Percentiles rank a stretch among this genome's conserved stretches.
These are phyloP conservation scores for Retiboletus flavoniger DNA, from an alignment of 1,284 basidiomycete species.

Conservation along the genomic window DNA sequence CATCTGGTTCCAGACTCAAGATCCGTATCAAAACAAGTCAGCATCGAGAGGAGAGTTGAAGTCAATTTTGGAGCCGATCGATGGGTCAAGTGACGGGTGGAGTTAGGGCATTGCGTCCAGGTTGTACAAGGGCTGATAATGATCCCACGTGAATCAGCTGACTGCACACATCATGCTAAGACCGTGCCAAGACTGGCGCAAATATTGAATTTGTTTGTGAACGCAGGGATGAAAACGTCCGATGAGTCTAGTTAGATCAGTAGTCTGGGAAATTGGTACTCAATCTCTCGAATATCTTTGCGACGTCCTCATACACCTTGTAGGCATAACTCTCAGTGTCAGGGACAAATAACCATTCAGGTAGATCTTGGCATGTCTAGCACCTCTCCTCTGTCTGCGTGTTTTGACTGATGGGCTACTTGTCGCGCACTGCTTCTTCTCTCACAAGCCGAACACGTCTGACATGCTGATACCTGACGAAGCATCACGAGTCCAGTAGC, in stretches of 20 bases:
- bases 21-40: neutral
- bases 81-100: no score
- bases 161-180: neutral
- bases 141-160: neutral
- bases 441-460: slow-evolving; percentile 20
- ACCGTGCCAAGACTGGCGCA: neutral
- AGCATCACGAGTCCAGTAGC: neutral
- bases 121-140: no score
- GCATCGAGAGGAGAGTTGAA: no score
- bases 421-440: slow-evolving; percentile 24
- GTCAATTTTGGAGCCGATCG: no score
- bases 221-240: neutral
- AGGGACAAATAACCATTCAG: slow-evolving; percentile 25
- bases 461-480: slow-evolving; percentile 25
- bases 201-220: neutral
- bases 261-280: slow-evolving; percentile 12
- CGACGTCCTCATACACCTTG: slow-evolving; percentile 12
- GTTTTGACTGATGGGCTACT: slow-evolving; percentile 23
- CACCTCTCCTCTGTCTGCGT: slow-evolving; percentile 16
- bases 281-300: slow-evolving; percentile 18
- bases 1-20: slow-evolving; percentile 4
- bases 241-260: neutral
- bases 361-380: slow-evolving; percentile 17
- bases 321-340: slow-evolving; percentile 25
- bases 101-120: no score